Evolutionary conservation across 1,284 basidiomycete species (phyloP).

Genomic region (Cerrena zonata): DNA sequence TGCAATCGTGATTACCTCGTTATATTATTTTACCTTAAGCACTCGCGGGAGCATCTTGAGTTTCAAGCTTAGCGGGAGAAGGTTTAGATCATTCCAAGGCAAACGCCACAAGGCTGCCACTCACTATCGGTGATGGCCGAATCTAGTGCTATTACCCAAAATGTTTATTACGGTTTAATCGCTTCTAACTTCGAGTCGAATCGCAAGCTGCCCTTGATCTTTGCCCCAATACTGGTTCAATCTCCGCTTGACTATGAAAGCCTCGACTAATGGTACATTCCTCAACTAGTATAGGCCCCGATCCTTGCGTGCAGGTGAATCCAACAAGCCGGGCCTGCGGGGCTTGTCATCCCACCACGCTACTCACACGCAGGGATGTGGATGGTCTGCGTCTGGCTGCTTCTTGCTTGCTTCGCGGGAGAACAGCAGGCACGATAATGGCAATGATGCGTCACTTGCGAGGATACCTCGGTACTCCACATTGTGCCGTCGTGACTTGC

Average conservation of each 20-base stretch:
- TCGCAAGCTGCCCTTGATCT: no score
- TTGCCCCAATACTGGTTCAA: neutral
- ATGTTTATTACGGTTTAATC: neutral
- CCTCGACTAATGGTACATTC: neutral
- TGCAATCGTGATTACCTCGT: no score
- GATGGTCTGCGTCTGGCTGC: neutral
- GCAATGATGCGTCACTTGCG: neutral
- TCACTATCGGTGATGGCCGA: neutral
- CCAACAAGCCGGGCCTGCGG: neutral
- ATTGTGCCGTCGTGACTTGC: neutral
- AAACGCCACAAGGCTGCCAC: neutral
- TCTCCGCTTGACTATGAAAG: neutral
- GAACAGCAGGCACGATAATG: neutral
- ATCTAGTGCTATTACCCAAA: neutral
- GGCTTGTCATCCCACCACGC: neutral
- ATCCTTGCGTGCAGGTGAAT: neutral
- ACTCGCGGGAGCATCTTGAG: neutral
- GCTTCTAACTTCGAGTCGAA: no score
- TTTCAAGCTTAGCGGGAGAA: neutral
- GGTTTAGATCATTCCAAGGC: neutral
- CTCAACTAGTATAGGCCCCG: neutral
- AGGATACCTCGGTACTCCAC: neutral
- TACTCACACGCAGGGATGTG: neutral
- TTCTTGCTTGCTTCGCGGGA: neutral
- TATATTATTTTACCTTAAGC: no score